Evolutionary conservation across 1,284 basidiomycete species (phyloP).

Genomic region (Malassezia japonica): DNA sequence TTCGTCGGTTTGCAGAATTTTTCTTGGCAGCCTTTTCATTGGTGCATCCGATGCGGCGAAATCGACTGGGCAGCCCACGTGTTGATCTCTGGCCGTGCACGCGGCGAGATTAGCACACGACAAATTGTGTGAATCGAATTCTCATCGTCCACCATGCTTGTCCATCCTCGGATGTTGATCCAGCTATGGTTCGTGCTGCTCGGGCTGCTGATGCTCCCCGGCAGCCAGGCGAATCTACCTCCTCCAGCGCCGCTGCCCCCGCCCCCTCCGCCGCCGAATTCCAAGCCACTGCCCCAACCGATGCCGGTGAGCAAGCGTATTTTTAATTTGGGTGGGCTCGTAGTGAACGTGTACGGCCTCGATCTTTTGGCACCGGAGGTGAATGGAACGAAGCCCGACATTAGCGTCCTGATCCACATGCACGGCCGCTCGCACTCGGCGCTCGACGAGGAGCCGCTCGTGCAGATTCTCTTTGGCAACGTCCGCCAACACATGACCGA

Average conservation of each 20-base stretch:
- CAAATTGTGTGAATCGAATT: no score
- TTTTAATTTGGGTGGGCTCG: slow-evolving; percentile 33
- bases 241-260: neutral
- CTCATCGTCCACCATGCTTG: no score
- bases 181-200: no score
- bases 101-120: no score
- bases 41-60: no score
- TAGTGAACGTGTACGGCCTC: slow-evolving; percentile 37
- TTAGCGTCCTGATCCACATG: slow-evolving; percentile 17
- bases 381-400: slow-evolving; percentile 21
- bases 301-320: slow-evolving; percentile 3
- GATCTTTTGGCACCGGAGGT: slow-evolving; percentile 22
- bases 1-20: no score
- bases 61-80: no score
- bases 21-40: no score
- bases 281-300: neutral
- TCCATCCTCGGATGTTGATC: no score
- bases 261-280: neutral
- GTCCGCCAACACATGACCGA: neutral
- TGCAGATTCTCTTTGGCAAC: slow-evolving; percentile 11
- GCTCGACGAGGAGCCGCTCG: slow-evolving; percentile 16
- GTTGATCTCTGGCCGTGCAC: no score
- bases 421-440: slow-evolving; percentile 19
- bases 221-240: no score
- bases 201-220: no score